Percentiles rank a stretch among this genome's conserved stretches.
phyloP scores from a whole-genome alignment of 805 yeast species.

The Starmerella scarabaei region DNA sequence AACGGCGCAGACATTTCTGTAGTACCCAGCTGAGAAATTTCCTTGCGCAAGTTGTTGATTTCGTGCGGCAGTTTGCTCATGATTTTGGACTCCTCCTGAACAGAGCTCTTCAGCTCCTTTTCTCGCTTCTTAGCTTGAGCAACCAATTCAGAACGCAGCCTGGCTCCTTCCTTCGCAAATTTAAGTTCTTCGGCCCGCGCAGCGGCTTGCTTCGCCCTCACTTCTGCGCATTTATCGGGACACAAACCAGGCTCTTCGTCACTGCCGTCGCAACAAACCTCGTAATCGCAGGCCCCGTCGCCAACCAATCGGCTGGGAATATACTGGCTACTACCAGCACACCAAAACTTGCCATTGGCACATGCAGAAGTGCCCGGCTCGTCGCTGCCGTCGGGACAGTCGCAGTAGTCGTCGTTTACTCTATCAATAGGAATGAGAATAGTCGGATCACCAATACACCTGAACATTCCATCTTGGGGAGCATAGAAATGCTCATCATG shows the following conservation, averaged over 20 bases:
- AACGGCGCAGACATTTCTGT: conserved; percentile 15
- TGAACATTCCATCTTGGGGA: conserved; percentile 50
- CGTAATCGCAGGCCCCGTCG: conserved; percentile 89
- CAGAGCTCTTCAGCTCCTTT: conserved; percentile 3
- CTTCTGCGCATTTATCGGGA: conserved; percentile 41
- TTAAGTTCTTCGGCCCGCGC: conserved; percentile 12
- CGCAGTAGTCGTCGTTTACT: conserved; percentile 83
- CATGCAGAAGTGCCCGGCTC: conserved; percentile 95
- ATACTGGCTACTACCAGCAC: conserved; percentile 53
- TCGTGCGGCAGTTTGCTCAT: conserved; percentile 16
- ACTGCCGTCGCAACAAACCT: conserved; percentile 83
- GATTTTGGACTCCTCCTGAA: background rate
- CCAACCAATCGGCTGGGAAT: conserved; percentile 58
- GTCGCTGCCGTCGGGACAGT: conserved; percentile 95
- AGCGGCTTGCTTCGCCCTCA: conserved; percentile 32
- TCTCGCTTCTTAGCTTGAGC: conserved; percentile 20
- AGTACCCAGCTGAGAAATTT: background rate
- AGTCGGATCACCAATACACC: conserved; percentile 56
- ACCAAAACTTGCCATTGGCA: conserved; percentile 44
- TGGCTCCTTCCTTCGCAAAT: conserved; percentile 27
- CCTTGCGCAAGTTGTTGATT: background rate
- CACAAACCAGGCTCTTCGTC: conserved; percentile 57
- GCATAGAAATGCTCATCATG: conserved; percentile 29
- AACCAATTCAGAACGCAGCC: conserved; percentile 26
- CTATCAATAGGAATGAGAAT: conserved; percentile 45